These are phyloP conservation scores for Trichoderma afroharzianum DNA, from an alignment of 2,329 filamentous ascomycete genomes.

Conservation along the genomic window DNA sequence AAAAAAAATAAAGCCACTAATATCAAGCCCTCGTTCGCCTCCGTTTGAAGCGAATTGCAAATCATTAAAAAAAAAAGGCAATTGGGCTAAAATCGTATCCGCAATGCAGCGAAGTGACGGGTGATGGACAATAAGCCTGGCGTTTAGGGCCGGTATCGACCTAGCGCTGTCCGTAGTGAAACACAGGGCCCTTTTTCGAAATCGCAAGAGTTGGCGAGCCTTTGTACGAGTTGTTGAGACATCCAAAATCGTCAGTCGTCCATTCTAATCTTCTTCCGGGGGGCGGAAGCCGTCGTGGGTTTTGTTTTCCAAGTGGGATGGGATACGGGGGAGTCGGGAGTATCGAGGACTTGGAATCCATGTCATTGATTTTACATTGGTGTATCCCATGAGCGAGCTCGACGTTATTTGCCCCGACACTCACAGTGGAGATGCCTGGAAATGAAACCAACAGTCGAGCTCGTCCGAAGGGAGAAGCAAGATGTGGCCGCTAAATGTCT, in stretches of 20 bases:
- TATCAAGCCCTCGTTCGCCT: not conserved
- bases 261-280: not conserved
- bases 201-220: not conserved
- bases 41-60: not conserved
- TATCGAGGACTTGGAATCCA: not conserved
- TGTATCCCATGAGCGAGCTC: not conserved
- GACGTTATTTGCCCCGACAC: not conserved
- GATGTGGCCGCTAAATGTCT: not conserved
- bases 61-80: not conserved
- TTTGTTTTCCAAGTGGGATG: not conserved
- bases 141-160: not conserved
- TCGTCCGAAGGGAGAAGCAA: not conserved
- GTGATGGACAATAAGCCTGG: slow-evolving; percentile 11
- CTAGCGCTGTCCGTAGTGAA: not conserved
- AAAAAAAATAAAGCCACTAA: not conserved
- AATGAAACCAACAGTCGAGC: not conserved
- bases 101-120: not conserved
- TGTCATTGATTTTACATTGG: not conserved
- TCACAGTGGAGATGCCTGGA: not conserved
- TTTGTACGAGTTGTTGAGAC: not conserved
- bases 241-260: not conserved
- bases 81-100: not conserved
- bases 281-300: not conserved
- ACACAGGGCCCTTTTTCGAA: not conserved
- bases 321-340: not conserved